A percentile compares a stretch with the other conserved stretches of the same genome.
Conservation (phyloP, 257 asterid genomes). For the Datura wrightii region DNA sequence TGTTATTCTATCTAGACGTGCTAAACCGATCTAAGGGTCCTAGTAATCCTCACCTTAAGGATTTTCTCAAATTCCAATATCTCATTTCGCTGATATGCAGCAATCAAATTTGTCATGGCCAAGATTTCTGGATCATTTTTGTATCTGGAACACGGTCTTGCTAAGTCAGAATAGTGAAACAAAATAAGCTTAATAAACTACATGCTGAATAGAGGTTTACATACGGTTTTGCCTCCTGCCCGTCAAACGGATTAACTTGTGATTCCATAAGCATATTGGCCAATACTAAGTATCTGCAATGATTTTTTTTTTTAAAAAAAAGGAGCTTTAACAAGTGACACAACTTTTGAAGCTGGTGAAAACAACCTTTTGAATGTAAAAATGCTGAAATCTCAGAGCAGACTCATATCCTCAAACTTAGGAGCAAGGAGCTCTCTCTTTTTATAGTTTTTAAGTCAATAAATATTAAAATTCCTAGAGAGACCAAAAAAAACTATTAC, state of each 20-base stretch:
- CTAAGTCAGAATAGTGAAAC: neutral
- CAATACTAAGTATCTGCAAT: slow-evolving; percentile 80
- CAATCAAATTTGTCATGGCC: slow-evolving; percentile 96
- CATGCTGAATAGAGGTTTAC: slow-evolving; percentile 34
- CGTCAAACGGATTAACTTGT: slow-evolving; percentile 95
- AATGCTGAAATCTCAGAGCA: neutral
- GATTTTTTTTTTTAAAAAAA: neutral
- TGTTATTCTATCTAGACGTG: neutral
- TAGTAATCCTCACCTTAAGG: slow-evolving; percentile 63
- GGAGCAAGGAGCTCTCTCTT: neutral
- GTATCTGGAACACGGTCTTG: slow-evolving; percentile 52
- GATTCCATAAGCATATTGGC: slow-evolving; percentile 99
- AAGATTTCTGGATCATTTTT: slow-evolving; percentile 93
- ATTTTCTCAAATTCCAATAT: slow-evolving; percentile 94
- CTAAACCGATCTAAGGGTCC: neutral
- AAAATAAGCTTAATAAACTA: neutral
- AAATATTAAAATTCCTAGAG: neutral
- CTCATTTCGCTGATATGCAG: slow-evolving; percentile 96
- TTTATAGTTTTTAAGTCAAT: neutral
- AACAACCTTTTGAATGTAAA: neutral
- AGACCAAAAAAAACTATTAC: neutral
- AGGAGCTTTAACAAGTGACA: neutral
- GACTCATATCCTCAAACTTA: neutral
- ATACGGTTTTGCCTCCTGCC: slow-evolving; percentile 99
- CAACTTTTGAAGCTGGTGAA: neutral